These are phyloP conservation scores for Saprolegnia diclina DNA, from an alignment of 352 stramenopile species.

Conservation along the genomic window DNA sequence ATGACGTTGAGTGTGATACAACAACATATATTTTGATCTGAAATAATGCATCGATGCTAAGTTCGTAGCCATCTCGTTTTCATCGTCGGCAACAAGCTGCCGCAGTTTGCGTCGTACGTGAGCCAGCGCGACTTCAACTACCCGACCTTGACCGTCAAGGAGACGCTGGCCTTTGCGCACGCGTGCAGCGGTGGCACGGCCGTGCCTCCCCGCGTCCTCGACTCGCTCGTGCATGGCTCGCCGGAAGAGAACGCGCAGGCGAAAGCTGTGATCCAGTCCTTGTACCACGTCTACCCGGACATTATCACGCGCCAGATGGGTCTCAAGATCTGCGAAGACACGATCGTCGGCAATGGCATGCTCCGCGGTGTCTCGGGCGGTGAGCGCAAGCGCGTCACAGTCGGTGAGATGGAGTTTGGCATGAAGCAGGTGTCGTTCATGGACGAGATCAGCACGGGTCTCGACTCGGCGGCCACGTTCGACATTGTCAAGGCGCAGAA, in stretches of 20 bases:
- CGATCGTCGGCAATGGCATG: conserved; percentile 59
- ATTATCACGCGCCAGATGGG: conserved; percentile 49
- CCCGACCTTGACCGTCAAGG: conserved; percentile 43
- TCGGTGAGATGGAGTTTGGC: conserved; percentile 72
- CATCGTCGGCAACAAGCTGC: conserved; percentile 58
- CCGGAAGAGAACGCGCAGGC: conserved; percentile 42
- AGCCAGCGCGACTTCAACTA: conserved; percentile 46
- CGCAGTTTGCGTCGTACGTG: conserved; percentile 49
- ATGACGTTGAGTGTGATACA: too few relatives aligned
- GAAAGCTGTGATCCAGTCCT: conserved; percentile 33
- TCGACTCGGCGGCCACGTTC: conserved; percentile 52
- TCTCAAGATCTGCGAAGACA: conserved; percentile 50
- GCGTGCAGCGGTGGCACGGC: conserved; percentile 40
- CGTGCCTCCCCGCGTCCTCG: conserved; percentile 31
- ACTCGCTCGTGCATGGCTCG: conserved; percentile 37
- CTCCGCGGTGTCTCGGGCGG: conserved; percentile 62
- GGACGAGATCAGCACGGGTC: conserved; percentile 69
- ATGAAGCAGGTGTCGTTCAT: conserved; percentile 70
- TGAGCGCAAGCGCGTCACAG: conserved; percentile 73
- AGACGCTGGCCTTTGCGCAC: conserved; percentile 54
- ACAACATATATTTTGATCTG: too few relatives aligned
- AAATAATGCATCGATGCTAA: too few relatives aligned
- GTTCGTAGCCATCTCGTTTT: too few relatives aligned
- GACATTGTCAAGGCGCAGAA: conserved; percentile 48
- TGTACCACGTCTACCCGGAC: conserved; percentile 49